Base-by-base conservation (phyloP, 2,329 filamentous ascomycete species). In the Exophiala dermatitidis region DNA sequence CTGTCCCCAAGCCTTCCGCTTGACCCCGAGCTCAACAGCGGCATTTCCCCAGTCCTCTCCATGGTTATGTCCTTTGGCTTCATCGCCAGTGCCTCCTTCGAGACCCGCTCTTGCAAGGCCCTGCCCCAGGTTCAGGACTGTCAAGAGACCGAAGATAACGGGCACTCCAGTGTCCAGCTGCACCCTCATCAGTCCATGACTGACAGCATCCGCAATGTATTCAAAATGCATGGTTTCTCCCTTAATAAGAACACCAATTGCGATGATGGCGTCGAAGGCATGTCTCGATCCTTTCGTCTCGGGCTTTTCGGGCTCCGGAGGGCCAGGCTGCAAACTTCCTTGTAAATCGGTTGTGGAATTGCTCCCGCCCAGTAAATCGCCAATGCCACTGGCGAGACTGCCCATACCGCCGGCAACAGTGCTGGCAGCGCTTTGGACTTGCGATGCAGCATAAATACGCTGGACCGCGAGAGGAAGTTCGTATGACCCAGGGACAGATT, bases 171-270 rank as follows among this genome's bases (percentile, higher is more conserved):
- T 84, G 69, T 98, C 91, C 51, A 97, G 77, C 71, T 95, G 90
- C 54, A 97, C 84, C 60, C 88, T 84, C 93, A 98, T 98, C 57
- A 98, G 78, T 4, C 89, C 93, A 58, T 95, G 88, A 53, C 84
- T 89, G 4, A 94, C 90, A 38, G 88, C 82, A 60, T 97, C 93
- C 40, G 90, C 81, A 65, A 98, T 98, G 74, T 98, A 97, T 74
- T 98, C 93, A 67, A 98, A 98, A 74, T 98, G 93, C 90, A 96
- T 96, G 4, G 93, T 97, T 73, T 95, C 88, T 69, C 93, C 93
- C 77, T 98, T 98, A 75, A 98, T 96, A 57, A 98, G 81, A 52
- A 95, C 90, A 52, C 93, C 93, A 62, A 98, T 87, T 49, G 93
- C 90, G 62, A 98, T 90, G 60, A 98, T 83, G 58, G 93, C 93